Conservation (phyloP, 1,284 basidiomycete genomes). For the Meripilus lineatus region DNA sequence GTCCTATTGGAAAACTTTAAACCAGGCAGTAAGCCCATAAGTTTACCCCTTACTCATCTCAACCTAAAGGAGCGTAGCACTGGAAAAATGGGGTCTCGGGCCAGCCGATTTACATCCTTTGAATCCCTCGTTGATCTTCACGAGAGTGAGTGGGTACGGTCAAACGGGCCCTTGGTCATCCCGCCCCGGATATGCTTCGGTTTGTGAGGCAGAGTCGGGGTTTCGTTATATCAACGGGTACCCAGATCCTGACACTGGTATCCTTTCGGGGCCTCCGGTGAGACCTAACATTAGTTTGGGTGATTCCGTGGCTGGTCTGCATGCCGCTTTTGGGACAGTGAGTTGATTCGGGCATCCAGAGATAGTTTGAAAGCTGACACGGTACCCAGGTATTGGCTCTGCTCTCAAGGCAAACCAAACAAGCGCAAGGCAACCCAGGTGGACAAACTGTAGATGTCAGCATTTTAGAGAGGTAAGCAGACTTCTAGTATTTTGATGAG, state of each 20-base stretch:
- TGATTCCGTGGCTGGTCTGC: conserved; percentile 64
- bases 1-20: conserved; percentile 70
- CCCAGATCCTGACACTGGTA: conserved; percentile 47
- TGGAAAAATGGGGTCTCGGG: conserved; percentile 65
- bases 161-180: conserved; percentile 70
- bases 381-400: conserved; percentile 62
- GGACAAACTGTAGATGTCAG: conserved; percentile 70
- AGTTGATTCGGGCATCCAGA: conserved; percentile 13
- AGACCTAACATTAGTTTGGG: conserved; percentile 68
- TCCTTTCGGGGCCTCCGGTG: conserved; percentile 55
- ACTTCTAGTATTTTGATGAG: neutral
- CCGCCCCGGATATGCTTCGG: conserved; percentile 65
- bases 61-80: conserved; percentile 32
- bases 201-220: conserved; percentile 70
- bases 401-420: conserved; percentile 43
- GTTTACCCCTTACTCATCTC: conserved; percentile 2
- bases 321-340: conserved; percentile 70
- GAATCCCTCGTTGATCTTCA: conserved; percentile 65
- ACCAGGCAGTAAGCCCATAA: conserved; percentile 52
- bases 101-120: conserved; percentile 48
- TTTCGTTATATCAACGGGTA: conserved; percentile 70
- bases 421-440: conserved; percentile 29
- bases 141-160: conserved; percentile 68
- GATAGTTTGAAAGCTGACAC: neutral
- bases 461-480: conserved; percentile 59